Conservation (phyloP, 257 asterid species). For the Fraxinus pennsylvanica region DNA sequence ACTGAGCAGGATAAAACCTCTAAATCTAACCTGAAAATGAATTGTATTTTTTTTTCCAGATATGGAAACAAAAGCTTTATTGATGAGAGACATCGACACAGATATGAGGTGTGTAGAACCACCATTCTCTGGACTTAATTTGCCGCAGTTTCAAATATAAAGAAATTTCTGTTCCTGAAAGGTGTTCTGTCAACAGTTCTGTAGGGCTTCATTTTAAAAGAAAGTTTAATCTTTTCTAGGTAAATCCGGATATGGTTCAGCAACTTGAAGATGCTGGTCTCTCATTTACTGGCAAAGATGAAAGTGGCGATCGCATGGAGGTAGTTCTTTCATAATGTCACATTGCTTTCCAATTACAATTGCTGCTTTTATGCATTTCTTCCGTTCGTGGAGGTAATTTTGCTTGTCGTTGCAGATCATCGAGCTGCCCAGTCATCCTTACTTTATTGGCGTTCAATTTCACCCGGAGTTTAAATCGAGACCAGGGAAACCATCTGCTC, state of each 20-base stretch:
- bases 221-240: conserved; percentile 38
- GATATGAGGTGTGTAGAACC: conserved; percentile 76
- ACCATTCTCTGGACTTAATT: conserved; percentile 17
- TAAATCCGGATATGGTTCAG: conserved; percentile 74
- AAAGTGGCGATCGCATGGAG: conserved; percentile 79
- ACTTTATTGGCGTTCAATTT: conserved; percentile 70
- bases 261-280: conserved; percentile 73
- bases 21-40: conserved; percentile 17
- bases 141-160: conserved; percentile 8
- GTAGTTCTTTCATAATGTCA: conserved; percentile 31
- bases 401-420: conserved; percentile 47
- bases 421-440: conserved; percentile 69
- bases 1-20: neutral
- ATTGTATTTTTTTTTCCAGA: conserved; percentile 34
- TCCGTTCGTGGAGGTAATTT: conserved; percentile 7
- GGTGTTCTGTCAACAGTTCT: conserved; percentile 8
- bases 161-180: conserved; percentile 1
- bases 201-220: conserved; percentile 20
- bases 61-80: conserved; percentile 55
- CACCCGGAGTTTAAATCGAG: conserved; percentile 81
- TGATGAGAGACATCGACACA: conserved; percentile 97
- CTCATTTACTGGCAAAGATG: conserved; percentile 69
- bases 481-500: conserved; percentile 73
- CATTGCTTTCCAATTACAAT: neutral
- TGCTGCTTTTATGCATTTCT: conserved; percentile 6